Percentiles rank a stretch among this genome's conserved stretches.
phyloP scores from a whole-genome alignment of 2,329 filamentous ascomycete species.

The Harringtonia aguacate region DNA sequence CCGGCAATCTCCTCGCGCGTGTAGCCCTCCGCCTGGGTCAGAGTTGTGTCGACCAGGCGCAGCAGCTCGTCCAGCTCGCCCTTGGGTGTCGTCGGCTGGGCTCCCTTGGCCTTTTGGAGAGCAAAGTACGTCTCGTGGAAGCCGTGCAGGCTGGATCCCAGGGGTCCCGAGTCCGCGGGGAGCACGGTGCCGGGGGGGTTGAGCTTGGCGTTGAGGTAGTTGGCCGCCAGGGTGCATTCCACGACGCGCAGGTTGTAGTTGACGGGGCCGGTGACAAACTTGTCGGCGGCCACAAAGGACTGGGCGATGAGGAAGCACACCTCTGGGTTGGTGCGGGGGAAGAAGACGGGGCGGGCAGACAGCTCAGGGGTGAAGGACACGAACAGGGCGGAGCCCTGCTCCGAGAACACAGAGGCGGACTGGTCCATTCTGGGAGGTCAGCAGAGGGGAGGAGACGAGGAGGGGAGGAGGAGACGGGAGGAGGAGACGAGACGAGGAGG shows the following conservation, averaged over 20 bases:
- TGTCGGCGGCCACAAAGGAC: constrained; percentile 88
- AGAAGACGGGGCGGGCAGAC: constrained; percentile 63
- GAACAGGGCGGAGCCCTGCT: constrained; percentile 75
- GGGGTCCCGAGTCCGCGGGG: constrained; percentile 66
- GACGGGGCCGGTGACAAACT: constrained; percentile 83
- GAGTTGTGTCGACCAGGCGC: constrained; percentile 55
- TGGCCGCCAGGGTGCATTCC: constrained; percentile 83
- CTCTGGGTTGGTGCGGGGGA: constrained; percentile 72
- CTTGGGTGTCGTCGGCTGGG: constrained; percentile 22
- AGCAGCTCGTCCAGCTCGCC: constrained; percentile 68
- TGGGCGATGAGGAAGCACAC: constrained; percentile 90
- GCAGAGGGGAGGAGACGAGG: constrained; percentile 2
- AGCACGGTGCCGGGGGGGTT: constrained; percentile 49
- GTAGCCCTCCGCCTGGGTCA: constrained; percentile 74
- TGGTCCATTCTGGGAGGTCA: constrained; percentile 74
- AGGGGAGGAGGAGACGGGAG: not conserved
- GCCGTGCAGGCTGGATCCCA: constrained; percentile 73
- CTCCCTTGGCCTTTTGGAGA: constrained; percentile 29
- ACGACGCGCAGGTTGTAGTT: constrained; percentile 97
- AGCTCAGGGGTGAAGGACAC: constrained; percentile 81
- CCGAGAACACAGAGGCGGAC: constrained; percentile 86
- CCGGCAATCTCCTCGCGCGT: constrained; percentile 71
- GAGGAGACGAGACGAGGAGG: not conserved
- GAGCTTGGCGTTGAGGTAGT: constrained; percentile 48
- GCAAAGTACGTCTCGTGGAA: constrained; percentile 78